Percentiles rank a stretch among this genome's conserved stretches.
Evolutionary conservation across 768 basidiomycete species (phyloP).

Genomic region (Sistotremastrum suecicum): DNA sequence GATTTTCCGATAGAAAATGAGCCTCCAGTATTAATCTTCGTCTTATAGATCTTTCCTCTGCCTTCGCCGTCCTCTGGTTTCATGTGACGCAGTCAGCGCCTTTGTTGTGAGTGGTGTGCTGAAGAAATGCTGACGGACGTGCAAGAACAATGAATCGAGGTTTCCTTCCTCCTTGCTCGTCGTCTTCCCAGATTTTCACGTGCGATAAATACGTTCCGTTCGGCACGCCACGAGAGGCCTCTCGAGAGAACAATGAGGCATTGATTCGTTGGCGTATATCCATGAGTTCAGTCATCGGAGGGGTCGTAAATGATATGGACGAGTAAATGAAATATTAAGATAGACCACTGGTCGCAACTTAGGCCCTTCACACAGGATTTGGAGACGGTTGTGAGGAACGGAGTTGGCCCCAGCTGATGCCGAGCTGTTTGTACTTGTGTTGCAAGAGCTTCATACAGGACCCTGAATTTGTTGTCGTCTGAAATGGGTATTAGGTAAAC

Average conservation of each 20-base stretch:
- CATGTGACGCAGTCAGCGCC: background rate
- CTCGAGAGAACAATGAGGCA: constrained; percentile 66
- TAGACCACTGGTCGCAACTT: too few species aligned
- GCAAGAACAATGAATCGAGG: constrained; percentile 85
- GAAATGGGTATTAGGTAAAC: too few species aligned
- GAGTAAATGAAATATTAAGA: too few species aligned
- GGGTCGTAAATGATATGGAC: too few species aligned
- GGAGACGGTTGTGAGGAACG: too few species aligned
- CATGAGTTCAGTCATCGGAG: too few species aligned
- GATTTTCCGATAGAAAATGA: constrained; percentile 96
- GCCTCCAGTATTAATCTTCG: constrained; percentile 88
- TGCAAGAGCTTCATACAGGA: too few species aligned
- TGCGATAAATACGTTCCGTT: constrained; percentile 80
- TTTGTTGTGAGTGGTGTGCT: constrained; percentile 5
- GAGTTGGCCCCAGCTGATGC: too few species aligned
- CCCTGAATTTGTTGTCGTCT: too few species aligned
- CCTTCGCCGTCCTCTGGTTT: constrained; percentile 43
- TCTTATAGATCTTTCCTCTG: constrained; percentile 79
- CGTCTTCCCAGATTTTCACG: constrained; percentile 90
- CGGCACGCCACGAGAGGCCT: constrained; percentile 44
- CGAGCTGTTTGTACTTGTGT: too few species aligned
- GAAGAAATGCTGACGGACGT: constrained; percentile 40
- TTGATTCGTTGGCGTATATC: constrained; percentile 55
- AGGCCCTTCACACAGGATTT: too few species aligned
- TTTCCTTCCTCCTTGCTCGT: constrained; percentile 62